Percentiles rank a stretch among this genome's conserved stretches.
phyloP scores from a whole-genome alignment of 441 rosid species.

The Omphalea diandra region DNA sequence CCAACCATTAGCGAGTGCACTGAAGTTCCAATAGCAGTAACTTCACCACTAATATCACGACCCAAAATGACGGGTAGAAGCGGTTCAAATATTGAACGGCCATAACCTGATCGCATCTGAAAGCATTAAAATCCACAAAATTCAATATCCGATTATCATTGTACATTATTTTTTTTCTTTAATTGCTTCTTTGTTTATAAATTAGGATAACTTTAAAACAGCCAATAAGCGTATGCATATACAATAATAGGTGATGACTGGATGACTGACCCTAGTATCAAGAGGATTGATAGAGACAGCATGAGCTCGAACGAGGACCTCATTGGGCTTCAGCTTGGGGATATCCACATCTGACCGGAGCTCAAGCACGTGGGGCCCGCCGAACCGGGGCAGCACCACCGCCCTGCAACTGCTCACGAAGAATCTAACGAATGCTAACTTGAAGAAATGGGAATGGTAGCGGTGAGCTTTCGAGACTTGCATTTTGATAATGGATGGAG shows the following conservation, averaged over 20 bases:
- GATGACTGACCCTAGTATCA: conserved; percentile 74
- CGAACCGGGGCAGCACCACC: conserved; percentile 82
- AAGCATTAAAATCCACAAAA: conserved; percentile 21
- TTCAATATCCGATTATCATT: conserved; percentile 14
- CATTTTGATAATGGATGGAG: background rate
- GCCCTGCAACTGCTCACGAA: conserved; percentile 71
- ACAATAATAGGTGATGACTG: too few relatives aligned
- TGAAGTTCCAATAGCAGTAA: conserved; percentile 71
- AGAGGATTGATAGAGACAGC: conserved; percentile 96
- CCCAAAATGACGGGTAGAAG: conserved; percentile 91
- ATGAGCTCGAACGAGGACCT: conserved; percentile 80
- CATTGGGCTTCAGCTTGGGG: conserved; percentile 71
- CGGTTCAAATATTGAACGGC: conserved; percentile 86
- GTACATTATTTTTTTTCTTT: background rate
- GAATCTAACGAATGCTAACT: conserved; percentile 34
- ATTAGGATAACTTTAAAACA: too few relatives aligned
- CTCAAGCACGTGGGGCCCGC: conserved; percentile 88
- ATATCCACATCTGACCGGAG: conserved; percentile 68
- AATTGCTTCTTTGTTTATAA: background rate
- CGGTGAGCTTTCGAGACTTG: conserved; percentile 9
- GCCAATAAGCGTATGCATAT: background rate
- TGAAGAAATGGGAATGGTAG: background rate
- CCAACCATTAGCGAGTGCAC: conserved; percentile 64
- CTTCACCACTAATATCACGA: conserved; percentile 92
- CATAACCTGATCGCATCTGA: conserved; percentile 95